Evolutionary conservation across 768 basidiomycete species (phyloP).

Genomic region (Clitopilus passeckerianus): DNA sequence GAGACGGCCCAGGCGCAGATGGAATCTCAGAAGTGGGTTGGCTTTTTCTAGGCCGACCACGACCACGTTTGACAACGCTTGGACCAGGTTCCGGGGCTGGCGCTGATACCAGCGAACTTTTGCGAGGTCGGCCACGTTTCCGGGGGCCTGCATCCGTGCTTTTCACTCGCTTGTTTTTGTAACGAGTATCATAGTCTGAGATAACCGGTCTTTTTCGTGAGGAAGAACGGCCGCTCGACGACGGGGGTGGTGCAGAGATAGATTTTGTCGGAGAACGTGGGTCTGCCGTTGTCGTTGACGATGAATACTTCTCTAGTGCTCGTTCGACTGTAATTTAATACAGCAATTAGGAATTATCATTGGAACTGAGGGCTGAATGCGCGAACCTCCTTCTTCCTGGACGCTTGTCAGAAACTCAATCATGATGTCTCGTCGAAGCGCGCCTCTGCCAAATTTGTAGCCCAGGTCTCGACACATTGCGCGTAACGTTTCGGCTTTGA

Average conservation of each 20-base stretch:
- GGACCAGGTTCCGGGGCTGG: background rate
- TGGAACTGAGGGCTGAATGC: background rate
- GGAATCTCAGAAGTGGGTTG: background rate
- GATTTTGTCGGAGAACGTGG: background rate
- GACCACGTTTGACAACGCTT: slow-evolving; percentile 2
- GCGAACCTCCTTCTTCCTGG: slow-evolving; percentile 12
- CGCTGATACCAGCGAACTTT: background rate
- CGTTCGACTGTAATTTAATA: slow-evolving; percentile 8
- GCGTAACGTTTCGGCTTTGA: slow-evolving; percentile 17
- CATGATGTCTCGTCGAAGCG: slow-evolving; percentile 8
- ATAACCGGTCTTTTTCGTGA: slow-evolving; percentile 6
- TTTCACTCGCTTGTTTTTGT: slow-evolving; percentile 10
- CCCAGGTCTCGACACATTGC: slow-evolving; percentile 14
- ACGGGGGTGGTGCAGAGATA: background rate
- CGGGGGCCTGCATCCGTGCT: slow-evolving; percentile 9
- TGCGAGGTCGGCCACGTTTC: slow-evolving; percentile 3
- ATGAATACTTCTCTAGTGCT: slow-evolving; percentile 1
- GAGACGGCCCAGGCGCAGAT: background rate
- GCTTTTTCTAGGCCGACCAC: slow-evolving; percentile 4
- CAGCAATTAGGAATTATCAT: no score
- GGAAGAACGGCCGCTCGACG: background rate
- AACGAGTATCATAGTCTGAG: slow-evolving; percentile 16
- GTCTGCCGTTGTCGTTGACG: background rate
- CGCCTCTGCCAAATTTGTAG: background rate
- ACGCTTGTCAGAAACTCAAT: slow-evolving; percentile 6